These are phyloP conservation scores for Pichia sp. DNA, from an alignment of 1,139 yeast genomes.

Conservation along the genomic window DNA sequence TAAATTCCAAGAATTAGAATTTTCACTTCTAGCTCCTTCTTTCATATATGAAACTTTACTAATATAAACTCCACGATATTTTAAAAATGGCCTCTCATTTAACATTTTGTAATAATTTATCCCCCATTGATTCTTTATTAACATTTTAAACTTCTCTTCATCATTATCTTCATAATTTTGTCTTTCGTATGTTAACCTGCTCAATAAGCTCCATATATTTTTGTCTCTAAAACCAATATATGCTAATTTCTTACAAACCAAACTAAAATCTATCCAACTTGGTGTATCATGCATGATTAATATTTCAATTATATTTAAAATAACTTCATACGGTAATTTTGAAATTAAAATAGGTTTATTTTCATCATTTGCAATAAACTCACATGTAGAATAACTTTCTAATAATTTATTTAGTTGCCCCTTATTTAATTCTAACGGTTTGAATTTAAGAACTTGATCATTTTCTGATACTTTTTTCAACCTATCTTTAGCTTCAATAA, in stretches of 20 bases:
- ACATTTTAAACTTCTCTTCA: constrained; percentile 29
- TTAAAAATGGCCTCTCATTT: constrained; percentile 58
- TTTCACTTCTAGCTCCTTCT: constrained; percentile 66
- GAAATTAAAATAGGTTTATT: constrained; percentile 48
- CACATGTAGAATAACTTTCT: constrained; percentile 30
- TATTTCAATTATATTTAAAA: constrained; percentile 45
- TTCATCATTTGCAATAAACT: constrained; percentile 35
- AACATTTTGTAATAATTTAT: constrained; percentile 52
- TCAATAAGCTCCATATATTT: constrained; percentile 51
- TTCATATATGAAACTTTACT: constrained; percentile 79
- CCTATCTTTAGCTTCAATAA: constrained; percentile 3
- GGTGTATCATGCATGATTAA: constrained; percentile 52
- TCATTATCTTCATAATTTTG: constrained; percentile 42
- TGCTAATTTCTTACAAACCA: constrained; percentile 58
- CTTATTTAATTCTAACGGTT: constrained; percentile 29
- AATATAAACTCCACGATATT: constrained; percentile 79
- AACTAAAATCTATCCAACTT: constrained; percentile 60
- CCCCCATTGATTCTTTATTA: constrained; percentile 36
- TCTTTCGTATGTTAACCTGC: constrained; percentile 46
- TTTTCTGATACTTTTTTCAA: neutral
- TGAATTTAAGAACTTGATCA: constrained; percentile 18
- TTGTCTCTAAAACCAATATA: constrained; percentile 53
- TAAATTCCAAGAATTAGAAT: constrained; percentile 61
- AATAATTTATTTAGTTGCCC: constrained; percentile 36
- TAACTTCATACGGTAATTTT: constrained; percentile 58